Conservation (phyloP, 2,329 filamentous ascomycete species). For the Ophiostoma angusticollis region DNA sequence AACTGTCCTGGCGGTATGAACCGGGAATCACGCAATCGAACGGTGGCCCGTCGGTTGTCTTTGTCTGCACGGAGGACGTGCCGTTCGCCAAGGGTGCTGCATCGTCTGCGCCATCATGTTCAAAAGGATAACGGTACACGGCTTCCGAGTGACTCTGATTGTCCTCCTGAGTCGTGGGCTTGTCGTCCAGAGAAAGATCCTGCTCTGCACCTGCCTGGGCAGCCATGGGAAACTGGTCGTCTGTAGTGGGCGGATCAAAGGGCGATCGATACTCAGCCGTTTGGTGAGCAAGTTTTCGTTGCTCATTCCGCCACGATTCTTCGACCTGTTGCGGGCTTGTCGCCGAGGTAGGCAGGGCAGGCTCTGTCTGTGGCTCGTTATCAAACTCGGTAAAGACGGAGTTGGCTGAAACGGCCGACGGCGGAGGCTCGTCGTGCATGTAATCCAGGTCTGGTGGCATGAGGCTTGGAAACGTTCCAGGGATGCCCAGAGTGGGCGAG, state of each 20-base stretch:
- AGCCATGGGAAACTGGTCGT: neutral
- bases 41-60: neutral
- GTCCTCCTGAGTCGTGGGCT: neutral
- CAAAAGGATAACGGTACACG: constrained; percentile 39
- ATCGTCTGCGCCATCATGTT: constrained; percentile 24
- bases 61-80: neutral
- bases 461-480: constrained; percentile 44
- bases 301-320: neutral
- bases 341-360: constrained; percentile 22
- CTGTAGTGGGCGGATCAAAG: constrained; percentile 10
- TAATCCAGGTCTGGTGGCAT: constrained; percentile 22
- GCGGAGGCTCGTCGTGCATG: constrained; percentile 33
- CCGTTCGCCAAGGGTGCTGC: neutral
- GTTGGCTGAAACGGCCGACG: constrained; percentile 44
- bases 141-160: constrained; percentile 18
- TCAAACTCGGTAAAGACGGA: constrained; percentile 62
- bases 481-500: constrained; percentile 55
- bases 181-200: neutral
- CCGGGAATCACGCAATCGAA: constrained; percentile 9
- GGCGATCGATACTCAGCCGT: constrained; percentile 13
- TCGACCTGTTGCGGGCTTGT: neutral
- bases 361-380: constrained; percentile 53
- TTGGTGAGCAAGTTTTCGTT: constrained; percentile 1
- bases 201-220: neutral
- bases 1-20: constrained; percentile 8